Evolutionary conservation across 208 protist genomes (phyloP).

Genomic region (Histomonas meleagridis): DNA sequence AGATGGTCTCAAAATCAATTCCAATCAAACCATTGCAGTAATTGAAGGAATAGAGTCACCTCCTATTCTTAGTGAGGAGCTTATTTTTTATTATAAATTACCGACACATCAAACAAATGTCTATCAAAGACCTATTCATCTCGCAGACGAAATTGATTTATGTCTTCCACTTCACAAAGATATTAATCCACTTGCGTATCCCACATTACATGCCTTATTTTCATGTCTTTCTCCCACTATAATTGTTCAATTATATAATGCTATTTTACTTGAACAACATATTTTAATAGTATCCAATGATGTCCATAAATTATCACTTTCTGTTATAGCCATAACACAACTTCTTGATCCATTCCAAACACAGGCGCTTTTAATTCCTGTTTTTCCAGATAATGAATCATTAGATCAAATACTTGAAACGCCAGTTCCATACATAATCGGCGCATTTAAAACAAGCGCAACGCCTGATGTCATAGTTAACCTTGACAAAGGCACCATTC

Average conservation of each 20-base stretch:
- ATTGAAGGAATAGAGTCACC: too few relatives aligned
- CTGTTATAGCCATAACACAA: neutral
- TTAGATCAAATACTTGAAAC: neutral
- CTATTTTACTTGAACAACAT: neutral
- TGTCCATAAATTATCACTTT: neutral
- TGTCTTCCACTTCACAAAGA: too few relatives aligned
- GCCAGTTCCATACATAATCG: neutral
- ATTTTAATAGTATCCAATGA: neutral
- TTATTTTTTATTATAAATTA: too few relatives aligned
- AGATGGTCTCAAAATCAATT: too few relatives aligned
- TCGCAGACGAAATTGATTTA: too few relatives aligned
- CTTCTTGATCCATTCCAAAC: neutral
- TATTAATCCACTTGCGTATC: neutral
- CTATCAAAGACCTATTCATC: too few relatives aligned
- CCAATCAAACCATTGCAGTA: too few relatives aligned
- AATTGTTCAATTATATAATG: neutral
- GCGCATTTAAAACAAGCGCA: neutral
- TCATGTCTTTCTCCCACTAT: neutral
- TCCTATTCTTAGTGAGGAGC: too few relatives aligned
- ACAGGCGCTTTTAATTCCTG: constrained; percentile 14
- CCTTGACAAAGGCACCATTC: neutral
- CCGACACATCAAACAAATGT: too few relatives aligned
- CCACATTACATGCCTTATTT: neutral
- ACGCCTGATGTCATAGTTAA: neutral
- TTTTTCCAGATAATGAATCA: neutral